These are phyloP conservation scores for Metroxylon sagu DNA, from an alignment of 176 grass and related monocot genomes.

Conservation along the genomic window DNA sequence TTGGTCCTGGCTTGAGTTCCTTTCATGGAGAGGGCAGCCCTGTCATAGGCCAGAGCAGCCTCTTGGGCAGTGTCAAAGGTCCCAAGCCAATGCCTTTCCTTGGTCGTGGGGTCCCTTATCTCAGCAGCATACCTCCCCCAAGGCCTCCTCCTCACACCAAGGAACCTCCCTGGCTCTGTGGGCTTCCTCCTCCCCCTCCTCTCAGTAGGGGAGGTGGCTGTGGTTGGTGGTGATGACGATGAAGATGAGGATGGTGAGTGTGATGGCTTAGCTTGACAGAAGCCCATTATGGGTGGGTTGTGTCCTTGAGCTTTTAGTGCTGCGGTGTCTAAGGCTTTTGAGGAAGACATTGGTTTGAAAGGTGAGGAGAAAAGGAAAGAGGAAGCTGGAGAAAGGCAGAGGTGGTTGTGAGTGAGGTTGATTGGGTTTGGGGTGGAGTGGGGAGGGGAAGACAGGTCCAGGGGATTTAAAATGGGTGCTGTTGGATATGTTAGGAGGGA, in stretches of 20 bases:
- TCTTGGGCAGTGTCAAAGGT: constrained; percentile 99
- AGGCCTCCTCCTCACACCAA: constrained; percentile 74
- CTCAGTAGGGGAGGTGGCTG: constrained; percentile 11
- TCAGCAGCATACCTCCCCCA: constrained; percentile 96
- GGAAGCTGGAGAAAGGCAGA: neutral
- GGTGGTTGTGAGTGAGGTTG: constrained; percentile 1
- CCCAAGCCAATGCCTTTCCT: constrained; percentile 95
- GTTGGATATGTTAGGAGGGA: constrained; percentile 26
- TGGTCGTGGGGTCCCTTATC: constrained; percentile 93
- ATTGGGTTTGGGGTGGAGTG: constrained; percentile 21
- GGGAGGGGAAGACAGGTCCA: constrained; percentile 8
- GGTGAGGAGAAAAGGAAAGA: neutral
- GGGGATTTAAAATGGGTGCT: constrained; percentile 50
- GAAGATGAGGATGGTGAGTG: constrained; percentile 12
- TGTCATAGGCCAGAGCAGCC: constrained; percentile 92
- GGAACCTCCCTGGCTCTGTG: constrained; percentile 84
- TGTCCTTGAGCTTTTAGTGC: constrained; percentile 9
- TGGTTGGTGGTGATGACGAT: constrained; percentile 30
- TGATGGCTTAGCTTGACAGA: constrained; percentile 39
- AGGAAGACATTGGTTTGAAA: constrained; percentile 5
- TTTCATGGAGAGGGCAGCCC: constrained; percentile 95
- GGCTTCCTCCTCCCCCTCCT: constrained; percentile 39
- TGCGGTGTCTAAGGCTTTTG: constrained; percentile 23
- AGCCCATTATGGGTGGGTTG: constrained; percentile 35
- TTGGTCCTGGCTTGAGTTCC: constrained; percentile 94